These are phyloP conservation scores for Eremochloa ophiuroides DNA, from an alignment of 176 grass and related monocot genomes.

Conservation along the genomic window DNA sequence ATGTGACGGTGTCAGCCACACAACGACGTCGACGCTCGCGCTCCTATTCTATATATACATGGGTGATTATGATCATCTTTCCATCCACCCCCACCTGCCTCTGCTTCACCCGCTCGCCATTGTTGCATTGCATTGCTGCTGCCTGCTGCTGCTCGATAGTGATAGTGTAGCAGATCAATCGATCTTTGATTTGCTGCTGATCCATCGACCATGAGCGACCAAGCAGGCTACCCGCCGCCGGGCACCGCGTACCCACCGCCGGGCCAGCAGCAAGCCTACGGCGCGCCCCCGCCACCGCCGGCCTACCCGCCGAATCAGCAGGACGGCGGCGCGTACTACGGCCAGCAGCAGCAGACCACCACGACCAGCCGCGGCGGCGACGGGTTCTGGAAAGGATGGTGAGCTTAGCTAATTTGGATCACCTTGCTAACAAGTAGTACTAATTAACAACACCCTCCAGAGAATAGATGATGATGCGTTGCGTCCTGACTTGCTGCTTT, in stretches of 20 bases:
- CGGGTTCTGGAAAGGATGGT: constrained; percentile 45
- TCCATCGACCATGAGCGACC: constrained; percentile 15
- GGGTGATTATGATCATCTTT: too few species aligned
- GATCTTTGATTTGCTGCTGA: neutral
- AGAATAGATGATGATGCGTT: neutral
- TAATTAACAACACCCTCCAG: neutral
- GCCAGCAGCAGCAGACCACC: neutral
- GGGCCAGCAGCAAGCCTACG: neutral
- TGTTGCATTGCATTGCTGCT: too few species aligned
- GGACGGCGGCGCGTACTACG: neutral
- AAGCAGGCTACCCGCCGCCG: constrained; percentile 20
- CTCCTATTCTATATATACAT: too few species aligned
- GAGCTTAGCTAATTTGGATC: neutral
- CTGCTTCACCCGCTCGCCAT: too few species aligned
- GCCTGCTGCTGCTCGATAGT: too few species aligned
- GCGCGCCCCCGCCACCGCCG: constrained; percentile 12
- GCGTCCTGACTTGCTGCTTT: neutral
- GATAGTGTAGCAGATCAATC: too few species aligned
- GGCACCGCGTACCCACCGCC: constrained; percentile 16
- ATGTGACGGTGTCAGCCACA: too few species aligned
- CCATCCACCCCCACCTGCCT: too few species aligned
- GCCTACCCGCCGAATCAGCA: neutral
- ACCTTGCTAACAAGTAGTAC: too few species aligned
- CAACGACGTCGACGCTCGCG: too few species aligned
- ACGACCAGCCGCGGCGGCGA: constrained; percentile 11